A percentile compares a stretch with the other conserved stretches of the same genome.
phyloP scores from a whole-genome alignment of 116 monocot genomes.

The Iris pallida region DNA sequence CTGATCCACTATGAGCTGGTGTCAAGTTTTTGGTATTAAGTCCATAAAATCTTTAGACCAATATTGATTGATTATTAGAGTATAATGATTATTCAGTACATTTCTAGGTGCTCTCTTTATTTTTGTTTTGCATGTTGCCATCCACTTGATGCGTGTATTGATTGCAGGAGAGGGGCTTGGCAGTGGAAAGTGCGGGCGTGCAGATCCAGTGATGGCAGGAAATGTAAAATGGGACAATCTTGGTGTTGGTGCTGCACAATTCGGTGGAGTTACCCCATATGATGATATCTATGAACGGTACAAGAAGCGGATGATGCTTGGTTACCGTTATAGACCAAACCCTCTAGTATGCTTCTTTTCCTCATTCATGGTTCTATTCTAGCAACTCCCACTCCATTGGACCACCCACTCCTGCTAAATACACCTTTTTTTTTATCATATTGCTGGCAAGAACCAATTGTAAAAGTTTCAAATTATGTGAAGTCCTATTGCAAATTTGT shows the following conservation, averaged over 20 bases:
- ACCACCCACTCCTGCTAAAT: background rate
- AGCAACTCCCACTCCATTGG: background rate
- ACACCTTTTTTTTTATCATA: background rate
- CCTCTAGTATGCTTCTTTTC: slow-evolving; percentile 51
- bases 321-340: slow-evolving; percentile 76
- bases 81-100: too few species aligned
- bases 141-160: background rate
- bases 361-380: background rate
- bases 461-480: background rate
- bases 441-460: background rate
- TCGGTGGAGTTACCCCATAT: slow-evolving; percentile 67
- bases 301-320: slow-evolving; percentile 98
- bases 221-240: slow-evolving; percentile 65
- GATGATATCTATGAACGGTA: slow-evolving; percentile 96
- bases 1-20: too few species aligned
- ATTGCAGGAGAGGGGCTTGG: slow-evolving; percentile 82
- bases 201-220: slow-evolving; percentile 84
- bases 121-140: too few species aligned
- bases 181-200: slow-evolving; percentile 59
- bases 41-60: too few species aligned
- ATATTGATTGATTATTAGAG: too few species aligned
- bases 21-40: too few species aligned
- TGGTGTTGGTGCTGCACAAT: slow-evolving; percentile 72
- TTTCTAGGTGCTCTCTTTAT: too few species aligned
- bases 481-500: background rate